phyloP scores from a whole-genome alignment of 2,329 filamentous ascomycete species.

The Fulvia fulva region DNA sequence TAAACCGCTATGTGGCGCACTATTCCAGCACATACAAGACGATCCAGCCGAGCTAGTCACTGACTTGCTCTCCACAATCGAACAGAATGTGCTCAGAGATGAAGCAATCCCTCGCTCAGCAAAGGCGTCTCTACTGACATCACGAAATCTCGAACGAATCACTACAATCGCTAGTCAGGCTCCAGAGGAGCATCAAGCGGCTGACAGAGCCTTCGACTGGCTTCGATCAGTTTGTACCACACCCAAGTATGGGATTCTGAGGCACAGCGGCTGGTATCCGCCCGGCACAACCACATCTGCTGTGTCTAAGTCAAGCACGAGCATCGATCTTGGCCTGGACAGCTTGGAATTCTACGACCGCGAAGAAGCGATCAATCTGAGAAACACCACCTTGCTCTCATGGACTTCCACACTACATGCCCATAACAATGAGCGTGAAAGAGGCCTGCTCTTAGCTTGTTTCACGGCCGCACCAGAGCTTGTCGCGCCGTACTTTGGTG shows the following conservation, averaged over 20 bases:
- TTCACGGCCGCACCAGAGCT: conserved; percentile 81
- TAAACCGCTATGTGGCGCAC: conserved; percentile 60
- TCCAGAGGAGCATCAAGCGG: conserved; percentile 50
- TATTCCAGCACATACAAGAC: conserved; percentile 72
- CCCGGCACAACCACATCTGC: conserved; percentile 44
- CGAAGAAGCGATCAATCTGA: conserved; percentile 60
- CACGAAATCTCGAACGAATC: conserved; percentile 38
- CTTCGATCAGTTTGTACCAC: conserved; percentile 72
- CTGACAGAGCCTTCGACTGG: conserved; percentile 69
- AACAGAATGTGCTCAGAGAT: conserved; percentile 69
- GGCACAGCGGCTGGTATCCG: conserved; percentile 81
- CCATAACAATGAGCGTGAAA: conserved; percentile 76
- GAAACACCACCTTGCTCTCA: conserved; percentile 73
- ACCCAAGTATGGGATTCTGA: conserved; percentile 67
- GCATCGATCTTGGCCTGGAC: conserved; percentile 64
- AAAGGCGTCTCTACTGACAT: conserved; percentile 53
- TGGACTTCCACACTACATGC: conserved; percentile 77
- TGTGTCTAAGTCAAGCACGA: conserved; percentile 33
- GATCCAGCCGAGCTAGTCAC: conserved; percentile 72
- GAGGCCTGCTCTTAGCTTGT: conserved; percentile 73
- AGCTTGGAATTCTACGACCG: conserved; percentile 63
- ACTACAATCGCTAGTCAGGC: conserved; percentile 57
- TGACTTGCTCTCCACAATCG: conserved; percentile 70
- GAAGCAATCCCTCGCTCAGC: conserved; percentile 65
- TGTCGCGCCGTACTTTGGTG: conserved; percentile 81